phyloP scores from a whole-genome alignment of 2,329 filamentous ascomycete species.

The Cercospora janseana region DNA sequence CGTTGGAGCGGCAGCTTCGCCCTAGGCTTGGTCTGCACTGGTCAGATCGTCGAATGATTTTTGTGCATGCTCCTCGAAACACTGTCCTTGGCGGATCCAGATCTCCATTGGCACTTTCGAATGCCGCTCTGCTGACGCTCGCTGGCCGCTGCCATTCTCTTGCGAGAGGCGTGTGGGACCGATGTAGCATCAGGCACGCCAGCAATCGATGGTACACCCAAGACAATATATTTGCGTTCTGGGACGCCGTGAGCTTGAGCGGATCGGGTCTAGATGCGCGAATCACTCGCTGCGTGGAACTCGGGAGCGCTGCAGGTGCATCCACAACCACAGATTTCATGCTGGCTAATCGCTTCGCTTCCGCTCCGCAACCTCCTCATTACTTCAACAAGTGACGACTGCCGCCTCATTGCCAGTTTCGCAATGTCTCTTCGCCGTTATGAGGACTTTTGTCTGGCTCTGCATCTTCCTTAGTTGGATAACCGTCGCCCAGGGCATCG shows the following conservation, averaged over 20 bases:
- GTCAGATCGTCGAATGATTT: too few species aligned
- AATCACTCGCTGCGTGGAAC: conserved; percentile 3
- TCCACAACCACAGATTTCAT: conserved; percentile 5
- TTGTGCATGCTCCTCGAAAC: too few species aligned
- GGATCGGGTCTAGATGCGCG: conserved; percentile 1
- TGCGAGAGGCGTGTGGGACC: not conserved
- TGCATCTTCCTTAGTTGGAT: not conserved
- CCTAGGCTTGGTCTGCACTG: too few species aligned
- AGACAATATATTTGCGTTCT: conserved; percentile 13
- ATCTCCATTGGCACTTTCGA: too few species aligned
- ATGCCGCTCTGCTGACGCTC: too few species aligned
- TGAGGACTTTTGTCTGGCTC: conserved; percentile 5
- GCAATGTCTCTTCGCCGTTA: not conserved
- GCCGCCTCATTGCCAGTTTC: not conserved
- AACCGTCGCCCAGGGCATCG: not conserved
- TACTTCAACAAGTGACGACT: not conserved
- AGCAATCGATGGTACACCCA: conserved; percentile 2
- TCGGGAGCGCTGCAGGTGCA: not conserved
- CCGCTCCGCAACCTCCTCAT: not conserved
- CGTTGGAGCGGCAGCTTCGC: too few species aligned
- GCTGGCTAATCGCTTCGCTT: not conserved
- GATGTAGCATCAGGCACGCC: not conserved
- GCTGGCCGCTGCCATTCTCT: too few species aligned
- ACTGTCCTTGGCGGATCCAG: too few species aligned
- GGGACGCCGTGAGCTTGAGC: not conserved